Conservation (phyloP, 176 grass and related monocot genomes). For the Thinopyrum elongatum region DNA sequence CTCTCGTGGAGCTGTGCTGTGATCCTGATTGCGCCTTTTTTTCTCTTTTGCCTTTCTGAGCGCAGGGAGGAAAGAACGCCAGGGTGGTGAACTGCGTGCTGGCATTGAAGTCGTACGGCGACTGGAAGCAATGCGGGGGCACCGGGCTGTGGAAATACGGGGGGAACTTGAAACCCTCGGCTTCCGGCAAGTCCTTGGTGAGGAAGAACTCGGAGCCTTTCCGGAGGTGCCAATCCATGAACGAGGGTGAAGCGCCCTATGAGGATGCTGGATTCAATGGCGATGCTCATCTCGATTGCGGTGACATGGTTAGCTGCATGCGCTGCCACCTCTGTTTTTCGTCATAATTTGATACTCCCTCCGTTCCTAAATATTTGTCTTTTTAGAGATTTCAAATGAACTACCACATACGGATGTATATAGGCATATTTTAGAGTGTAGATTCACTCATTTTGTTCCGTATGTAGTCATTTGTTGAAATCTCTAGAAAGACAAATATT, state of each 20-base stretch:
- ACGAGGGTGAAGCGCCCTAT: slow-evolving; percentile 48
- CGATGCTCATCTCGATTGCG: slow-evolving; percentile 49
- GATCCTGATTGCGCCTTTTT: slow-evolving; percentile 46
- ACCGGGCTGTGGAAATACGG: slow-evolving; percentile 89
- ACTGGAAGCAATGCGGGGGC: slow-evolving; percentile 94
- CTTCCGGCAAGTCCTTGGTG: slow-evolving; percentile 63
- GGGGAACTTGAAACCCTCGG: slow-evolving; percentile 65
- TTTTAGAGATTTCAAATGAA: too few species aligned
- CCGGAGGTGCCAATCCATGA: slow-evolving; percentile 74
- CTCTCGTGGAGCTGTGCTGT: slow-evolving; percentile 23
- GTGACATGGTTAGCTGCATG: slow-evolving; percentile 64
- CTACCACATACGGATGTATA: too few species aligned
- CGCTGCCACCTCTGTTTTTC: neutral
- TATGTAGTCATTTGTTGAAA: too few species aligned
- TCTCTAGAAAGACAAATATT: too few species aligned
- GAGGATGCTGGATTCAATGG: slow-evolving; percentile 52
- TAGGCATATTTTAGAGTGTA: too few species aligned
- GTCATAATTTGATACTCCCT: neutral
- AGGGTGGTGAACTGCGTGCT: slow-evolving; percentile 95
- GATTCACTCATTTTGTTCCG: too few species aligned
- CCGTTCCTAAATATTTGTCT: too few species aligned
- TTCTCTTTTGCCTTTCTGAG: slow-evolving; percentile 20
- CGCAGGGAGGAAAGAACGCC: slow-evolving; percentile 94
- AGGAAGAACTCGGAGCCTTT: slow-evolving; percentile 84
- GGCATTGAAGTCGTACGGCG: slow-evolving; percentile 82